Evolutionary conservation across 495 filamentous ascomycete species (phyloP), one percentile per base, ranked within the genome.

Genomic region (Aspergillus avenaceus): DNA sequence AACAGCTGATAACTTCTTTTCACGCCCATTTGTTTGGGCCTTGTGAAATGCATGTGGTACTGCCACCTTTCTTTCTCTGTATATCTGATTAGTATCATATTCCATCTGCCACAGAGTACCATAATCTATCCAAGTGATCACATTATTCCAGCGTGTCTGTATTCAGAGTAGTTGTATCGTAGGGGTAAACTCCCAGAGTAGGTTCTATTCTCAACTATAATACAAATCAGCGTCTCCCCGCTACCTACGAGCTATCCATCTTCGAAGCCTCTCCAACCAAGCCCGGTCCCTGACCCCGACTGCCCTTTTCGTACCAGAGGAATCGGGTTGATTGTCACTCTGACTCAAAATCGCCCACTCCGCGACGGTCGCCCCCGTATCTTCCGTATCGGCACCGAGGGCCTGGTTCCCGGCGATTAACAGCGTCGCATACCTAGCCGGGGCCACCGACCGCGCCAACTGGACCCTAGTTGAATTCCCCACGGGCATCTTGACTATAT

Each of bases 291-390:
- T n/a, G 3, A 16, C 12, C n/a, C 50, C 49, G 40, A 65, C 43
- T 41, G 25, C 54, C 26, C 53, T 45, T 46, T 60, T 55, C 1
- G 14, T 24, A 5, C 34, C 23, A n/a, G 19, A 12, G 8, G 9
- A 8, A 31, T 11, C 32, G 18, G 4, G 32, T 2, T 14, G 32
- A 16, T 8, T 36, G 32, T 3, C n/a, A 36, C 12, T 36, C 32
- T 19, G 47, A 0, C 69, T 66, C 45, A 87, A 56, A 52, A 88
- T 71, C 27, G 73, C 83, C 78, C 84, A 88, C 62, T 90, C 87
- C 12, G 84, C 86, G 6, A 91, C 86, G 14, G 83, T 87, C 2
- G 82, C 82, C 0, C 87, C 86, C 0, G 67, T 70, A 3, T 66
- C 75, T 55, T 82, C 77, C 1, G 48, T 47, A 14, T 62, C 66